Percentiles rank a stretch among this genome's conserved stretches.
Evolutionary conservation across 805 yeast species (phyloP).

Genomic region (Yarrowia divulgata): DNA sequence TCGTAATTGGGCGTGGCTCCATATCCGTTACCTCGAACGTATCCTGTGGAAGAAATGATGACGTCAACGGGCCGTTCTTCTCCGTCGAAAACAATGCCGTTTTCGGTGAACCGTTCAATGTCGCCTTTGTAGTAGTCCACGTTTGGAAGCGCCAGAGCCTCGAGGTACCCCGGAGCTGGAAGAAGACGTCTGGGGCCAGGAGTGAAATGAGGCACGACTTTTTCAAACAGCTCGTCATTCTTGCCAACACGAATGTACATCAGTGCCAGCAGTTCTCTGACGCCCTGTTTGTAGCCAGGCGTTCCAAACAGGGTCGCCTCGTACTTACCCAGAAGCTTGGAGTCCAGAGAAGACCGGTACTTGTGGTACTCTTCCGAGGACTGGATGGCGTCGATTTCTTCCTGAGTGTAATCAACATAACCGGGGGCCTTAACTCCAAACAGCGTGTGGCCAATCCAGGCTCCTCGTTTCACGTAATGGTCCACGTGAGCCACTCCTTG

Average conservation of each 20-base stretch:
- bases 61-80: constrained; percentile 35
- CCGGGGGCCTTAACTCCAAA: constrained; percentile 42
- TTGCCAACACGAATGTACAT: constrained; percentile 40
- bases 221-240: constrained; percentile 41
- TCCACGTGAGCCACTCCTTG: constrained; percentile 41
- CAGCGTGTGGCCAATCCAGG: constrained; percentile 39
- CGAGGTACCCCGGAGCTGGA: constrained; percentile 42
- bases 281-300: constrained; percentile 16
- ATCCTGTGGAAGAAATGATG: constrained; percentile 39
- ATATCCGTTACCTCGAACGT: constrained; percentile 30
- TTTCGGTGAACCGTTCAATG: constrained; percentile 41
- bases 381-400: constrained; percentile 41
- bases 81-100: constrained; percentile 41
- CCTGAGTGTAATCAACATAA: constrained; percentile 41
- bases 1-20: constrained; percentile 33
- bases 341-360: constrained; percentile 45
- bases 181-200: constrained; percentile 42
- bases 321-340: constrained; percentile 26
- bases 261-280: constrained; percentile 38
- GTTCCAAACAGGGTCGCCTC: constrained; percentile 31
- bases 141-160: constrained; percentile 40
- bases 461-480: constrained; percentile 22
- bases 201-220: constrained; percentile 42
- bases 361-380: constrained; percentile 42
- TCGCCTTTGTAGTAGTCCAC: constrained; percentile 41